Base-by-base conservation (phyloP, 2,329 filamentous ascomycete genomes). In the Fusarium begoniae region DNA sequence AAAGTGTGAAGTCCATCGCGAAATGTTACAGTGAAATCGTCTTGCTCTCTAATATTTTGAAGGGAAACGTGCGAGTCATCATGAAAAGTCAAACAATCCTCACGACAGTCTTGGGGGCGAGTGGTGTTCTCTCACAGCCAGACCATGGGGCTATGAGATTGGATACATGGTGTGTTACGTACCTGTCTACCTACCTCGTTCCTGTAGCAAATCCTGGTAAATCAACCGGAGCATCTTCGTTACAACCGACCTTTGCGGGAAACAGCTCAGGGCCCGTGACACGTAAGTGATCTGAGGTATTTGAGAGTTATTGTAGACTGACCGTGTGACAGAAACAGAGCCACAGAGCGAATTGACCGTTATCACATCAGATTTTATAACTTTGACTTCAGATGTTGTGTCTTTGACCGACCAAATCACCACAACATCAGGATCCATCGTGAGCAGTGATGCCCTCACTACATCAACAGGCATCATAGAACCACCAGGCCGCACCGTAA, bases 101-200 rank as follows among this genome's bases (percentile, higher is more conserved):
- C 6, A 17, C 32, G 5, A 45, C 51, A 24, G 32, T n/a, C 24
- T 6, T 63, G 7, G 59, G 59, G 5, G 7, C 15, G 1, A 26
- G 28, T 15, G 38, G 50, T 26, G n/a, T 15, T n/a, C 30, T 44
- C 12, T 63, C 51, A 17, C 22, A 3, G 6, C 18, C 20, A 13
- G 40, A 47, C 20, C 32, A 57, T 32, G 40, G 30, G 10, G 32
- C 13, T 6, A 41, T 50, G 60, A 37, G 14, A 0, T 18, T 41
- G 14, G 56, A 53, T n/a, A 63, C 57, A 28, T 54, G 40, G 32
- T 65, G 63, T 3, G 22, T 63, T 24, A 54, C 56, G 9, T 65
- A 63, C 32, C 18, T 65, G 5, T 63, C 57, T 28, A 63, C 57
- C 22, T 65, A 63, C 12, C 26, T 65, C 47, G 47, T 48, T 14